Percentiles rank a stretch among this genome's conserved stretches.
These are phyloP conservation scores for Fusarium siculi DNA, from an alignment of 2,329 filamentous ascomycete genomes.

Conservation along the genomic window DNA sequence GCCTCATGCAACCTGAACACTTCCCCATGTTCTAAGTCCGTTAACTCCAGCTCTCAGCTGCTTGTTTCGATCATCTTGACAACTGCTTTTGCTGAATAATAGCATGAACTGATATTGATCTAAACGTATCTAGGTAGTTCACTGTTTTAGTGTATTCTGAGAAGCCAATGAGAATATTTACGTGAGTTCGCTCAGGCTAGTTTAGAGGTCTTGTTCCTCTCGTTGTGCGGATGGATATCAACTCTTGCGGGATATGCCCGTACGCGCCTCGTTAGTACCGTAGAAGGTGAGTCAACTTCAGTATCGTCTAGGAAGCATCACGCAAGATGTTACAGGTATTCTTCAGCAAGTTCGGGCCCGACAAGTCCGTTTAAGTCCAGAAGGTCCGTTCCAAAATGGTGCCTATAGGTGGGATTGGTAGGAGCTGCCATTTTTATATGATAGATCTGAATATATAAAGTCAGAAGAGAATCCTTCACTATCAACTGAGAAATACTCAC, in stretches of 20 bases:
- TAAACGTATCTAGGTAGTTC: neutral
- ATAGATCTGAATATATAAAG: neutral
- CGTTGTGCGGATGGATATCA: too few relatives aligned
- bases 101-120: neutral
- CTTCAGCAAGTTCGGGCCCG: neutral
- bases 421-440: neutral
- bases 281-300: neutral
- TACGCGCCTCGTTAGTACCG: neutral
- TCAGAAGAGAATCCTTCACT: neutral
- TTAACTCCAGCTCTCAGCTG: neutral
- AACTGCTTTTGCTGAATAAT: neutral
- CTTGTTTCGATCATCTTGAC: neutral
- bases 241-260: neutral
- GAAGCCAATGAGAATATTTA: neutral
- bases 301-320: neutral
- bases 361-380: neutral
- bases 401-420: neutral
- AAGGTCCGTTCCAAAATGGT: conserved; percentile 3
- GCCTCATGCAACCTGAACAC: neutral
- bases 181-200: neutral
- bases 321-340: neutral
- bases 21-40: neutral
- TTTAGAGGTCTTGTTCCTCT: neutral
- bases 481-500: neutral
- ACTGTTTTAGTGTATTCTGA: neutral